Conservation (phyloP, 2,329 filamentous ascomycete genomes). For the Penicillium sp. region DNA sequence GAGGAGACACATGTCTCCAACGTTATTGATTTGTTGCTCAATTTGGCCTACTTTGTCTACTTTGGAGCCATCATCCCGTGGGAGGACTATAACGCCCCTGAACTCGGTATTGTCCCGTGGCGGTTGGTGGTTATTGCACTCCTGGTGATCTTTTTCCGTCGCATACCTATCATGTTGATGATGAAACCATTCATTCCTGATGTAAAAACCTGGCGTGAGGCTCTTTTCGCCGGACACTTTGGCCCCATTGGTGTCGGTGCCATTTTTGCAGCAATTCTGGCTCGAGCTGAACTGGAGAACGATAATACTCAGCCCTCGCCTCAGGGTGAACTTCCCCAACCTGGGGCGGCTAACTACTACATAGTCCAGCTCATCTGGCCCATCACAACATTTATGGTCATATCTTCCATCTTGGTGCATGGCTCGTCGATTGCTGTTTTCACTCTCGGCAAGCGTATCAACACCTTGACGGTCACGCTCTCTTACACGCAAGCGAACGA, state of each 20-base stretch:
- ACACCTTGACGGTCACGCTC: constrained; percentile 91
- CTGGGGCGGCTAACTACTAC: constrained; percentile 61
- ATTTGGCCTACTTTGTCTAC: constrained; percentile 97
- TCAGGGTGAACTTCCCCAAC: constrained; percentile 54
- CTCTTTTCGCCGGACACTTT: constrained; percentile 94
- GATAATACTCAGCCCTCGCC: constrained; percentile 71
- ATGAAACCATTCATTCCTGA: constrained; percentile 94
- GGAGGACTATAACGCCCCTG: constrained; percentile 78
- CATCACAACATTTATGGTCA: constrained; percentile 89
- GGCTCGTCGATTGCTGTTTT: constrained; percentile 98
- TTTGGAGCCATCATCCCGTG: constrained; percentile 97
- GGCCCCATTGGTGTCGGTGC: constrained; percentile 96
- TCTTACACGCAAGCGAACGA: constrained; percentile 91
- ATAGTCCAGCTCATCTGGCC: constrained; percentile 91
- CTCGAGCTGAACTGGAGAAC: constrained; percentile 84
- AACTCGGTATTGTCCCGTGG: constrained; percentile 79
- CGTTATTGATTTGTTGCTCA: constrained; percentile 95
- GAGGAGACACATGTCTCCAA: constrained; percentile 99
- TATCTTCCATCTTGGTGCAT: constrained; percentile 91
- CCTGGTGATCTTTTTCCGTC: constrained; percentile 90
- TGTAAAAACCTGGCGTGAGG: constrained; percentile 97
- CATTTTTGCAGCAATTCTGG: constrained; percentile 91
- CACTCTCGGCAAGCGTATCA: constrained; percentile 95
- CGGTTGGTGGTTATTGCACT: constrained; percentile 89
- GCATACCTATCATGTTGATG: constrained; percentile 89